Evolutionary conservation across 2,329 filamentous ascomycete species (phyloP).

Genomic region (Stemphylium lycopersici): DNA sequence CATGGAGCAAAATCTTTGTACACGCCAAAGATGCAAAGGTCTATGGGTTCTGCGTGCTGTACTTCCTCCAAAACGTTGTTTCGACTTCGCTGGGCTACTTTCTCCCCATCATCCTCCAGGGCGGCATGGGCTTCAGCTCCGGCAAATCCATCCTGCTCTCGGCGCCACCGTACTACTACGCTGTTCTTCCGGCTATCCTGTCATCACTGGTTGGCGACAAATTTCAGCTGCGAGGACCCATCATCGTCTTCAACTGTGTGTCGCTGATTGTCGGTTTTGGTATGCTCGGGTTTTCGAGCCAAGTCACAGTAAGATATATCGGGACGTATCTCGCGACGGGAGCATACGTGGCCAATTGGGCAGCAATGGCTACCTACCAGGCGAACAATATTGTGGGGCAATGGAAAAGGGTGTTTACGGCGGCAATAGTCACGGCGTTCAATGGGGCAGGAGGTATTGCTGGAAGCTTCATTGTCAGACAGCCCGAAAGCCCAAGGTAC

Average conservation of each 20-base stretch:
- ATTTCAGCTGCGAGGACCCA: constrained; percentile 64
- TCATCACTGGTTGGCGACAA: constrained; percentile 68
- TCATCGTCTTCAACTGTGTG: constrained; percentile 69
- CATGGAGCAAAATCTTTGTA: constrained; percentile 60
- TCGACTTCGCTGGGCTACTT: constrained; percentile 71
- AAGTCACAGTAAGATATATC: constrained; percentile 67
- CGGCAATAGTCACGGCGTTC: constrained; percentile 64
- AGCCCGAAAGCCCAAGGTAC: constrained; percentile 67
- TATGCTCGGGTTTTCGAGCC: constrained; percentile 67
- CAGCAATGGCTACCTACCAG: constrained; percentile 64
- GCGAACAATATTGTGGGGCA: constrained; percentile 59
- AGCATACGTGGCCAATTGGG: constrained; percentile 73
- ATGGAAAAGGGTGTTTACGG: constrained; percentile 69
- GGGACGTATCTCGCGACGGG: constrained; percentile 71
- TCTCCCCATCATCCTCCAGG: constrained; percentile 64
- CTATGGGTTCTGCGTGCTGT: constrained; percentile 68
- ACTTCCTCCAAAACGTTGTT: constrained; percentile 71
- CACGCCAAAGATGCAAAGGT: constrained; percentile 67
- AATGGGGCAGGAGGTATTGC: constrained; percentile 70
- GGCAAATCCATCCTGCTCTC: constrained; percentile 63
- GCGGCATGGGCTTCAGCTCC: constrained; percentile 54
- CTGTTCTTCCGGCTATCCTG: constrained; percentile 67
- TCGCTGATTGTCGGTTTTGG: constrained; percentile 68
- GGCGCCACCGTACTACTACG: constrained; percentile 72
- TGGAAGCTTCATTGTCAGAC: constrained; percentile 69